Evolutionary conservation across 164 flowering plant species (phyloP), one percentile per base, ranked within the genome.

Genomic region (Kingdonia uniflora): DNA sequence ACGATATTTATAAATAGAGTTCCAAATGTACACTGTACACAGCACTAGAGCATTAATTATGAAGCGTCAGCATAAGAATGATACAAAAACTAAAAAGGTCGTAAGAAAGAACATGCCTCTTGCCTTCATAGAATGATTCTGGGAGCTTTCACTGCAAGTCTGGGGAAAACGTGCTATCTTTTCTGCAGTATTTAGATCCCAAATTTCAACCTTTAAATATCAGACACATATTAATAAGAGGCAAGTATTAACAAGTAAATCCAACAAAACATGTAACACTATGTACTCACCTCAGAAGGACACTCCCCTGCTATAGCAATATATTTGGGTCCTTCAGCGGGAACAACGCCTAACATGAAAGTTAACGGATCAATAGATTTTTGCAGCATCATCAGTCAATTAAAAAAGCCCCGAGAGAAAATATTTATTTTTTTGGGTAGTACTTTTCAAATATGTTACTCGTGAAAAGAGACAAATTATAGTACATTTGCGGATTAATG

Each of bases 241-340:
- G 33, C 25, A 61, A 12, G 35, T 29, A 29, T 29, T 29, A 8
- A 3, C 4, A 29, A 29, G 35, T 29, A 29, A n/a, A 29, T 8
- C 35, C 35, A 29, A 3, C 35, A 59, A 55, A 25, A 17, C 11
- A 38, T 2, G 17, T 21, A 48, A 51, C 46, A 5, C 49, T 14
- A 23, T 14, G 19, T 43, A 59, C 22, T 57, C 38, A 88, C 96
- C 90, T 81, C 77, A 26, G 85, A 80, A 54, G 80, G 50, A 19
- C 77, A 73, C 56, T 81, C 88, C 55, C 96, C 97, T 20, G 90
- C 84, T 49, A 87, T 29, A 47, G 88, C 90, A 22, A 85, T 70
- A 63, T 65, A 76, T 26, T 69, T 76, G 40, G 65, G 65, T 47
- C 75, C 82, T 61, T 68, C 79, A 42, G 39, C 45, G 15, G 41